Evolutionary conservation across 2,329 filamentous ascomycete species (phyloP), one percentile per base, ranked within the genome.

Genomic region (Chaetomiaceae sp.): DNA sequence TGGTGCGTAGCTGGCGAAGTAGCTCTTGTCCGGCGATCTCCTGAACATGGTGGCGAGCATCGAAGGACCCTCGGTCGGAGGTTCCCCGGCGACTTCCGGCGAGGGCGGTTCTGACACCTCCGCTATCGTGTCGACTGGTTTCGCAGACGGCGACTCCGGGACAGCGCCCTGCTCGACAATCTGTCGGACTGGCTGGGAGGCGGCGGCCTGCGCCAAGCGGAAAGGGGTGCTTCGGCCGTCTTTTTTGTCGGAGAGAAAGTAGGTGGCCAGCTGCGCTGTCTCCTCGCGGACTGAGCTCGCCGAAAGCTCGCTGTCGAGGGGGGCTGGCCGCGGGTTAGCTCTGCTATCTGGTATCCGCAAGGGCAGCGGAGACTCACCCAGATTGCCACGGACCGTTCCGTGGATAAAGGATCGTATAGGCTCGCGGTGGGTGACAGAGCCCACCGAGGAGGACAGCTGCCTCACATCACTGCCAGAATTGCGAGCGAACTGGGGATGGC

Each of bases 241-340:
- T 53, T 76, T 71, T 62, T 79, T 78, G 62, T 88, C 83, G 36
- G 85, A 85, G 25, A 96, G 79, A 46, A 89, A 85, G 67, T 91
- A 90, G 17, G 83, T 89, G 39, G 91, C 91, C 53, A 96, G 77
- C 70, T 95, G 89, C 47, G 90, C 89, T 2, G 91, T 95, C 66
- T 94, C 87, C 70, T 94, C 86, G 59, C 91, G 86, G 37, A 96
- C 87, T 60, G 84, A 88, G 55, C 85, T 83, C 31, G 89, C 87
- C 69, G 89, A 88, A 62, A 89, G 82, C 17, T 83, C 80, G 62
- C 82, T 87, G 66, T 92, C 88, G 70, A 81, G 66, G 17, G 78
- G 77, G 36, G 72, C 77, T 81, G 59, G 22, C 38, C 47, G 14
- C 33, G 29, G 45, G 19, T 52, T 38, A 56, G 54, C 27, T 27